Conservation (phyloP, 139 green algal species). For the Tetraselmis chui region DNA sequence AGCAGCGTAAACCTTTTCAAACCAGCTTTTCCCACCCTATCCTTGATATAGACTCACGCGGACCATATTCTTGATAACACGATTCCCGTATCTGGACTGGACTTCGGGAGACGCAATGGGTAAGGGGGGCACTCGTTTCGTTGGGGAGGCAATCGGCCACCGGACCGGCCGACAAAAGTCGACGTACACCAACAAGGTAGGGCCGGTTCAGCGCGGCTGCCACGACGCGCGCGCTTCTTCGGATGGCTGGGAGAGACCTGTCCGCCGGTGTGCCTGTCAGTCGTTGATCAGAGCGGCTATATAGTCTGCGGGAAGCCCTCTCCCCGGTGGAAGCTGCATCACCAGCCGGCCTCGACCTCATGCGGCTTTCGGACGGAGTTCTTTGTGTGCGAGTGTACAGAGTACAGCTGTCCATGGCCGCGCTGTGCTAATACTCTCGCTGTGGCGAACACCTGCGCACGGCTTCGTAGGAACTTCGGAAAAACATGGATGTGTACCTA, state of each 20-base stretch:
- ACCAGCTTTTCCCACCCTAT: too few relatives aligned
- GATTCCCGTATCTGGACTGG: not conserved
- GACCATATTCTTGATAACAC: not conserved
- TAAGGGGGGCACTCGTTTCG: constrained; percentile 7
- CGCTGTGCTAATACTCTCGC: too few relatives aligned
- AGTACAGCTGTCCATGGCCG: not conserved
- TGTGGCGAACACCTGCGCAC: too few relatives aligned
- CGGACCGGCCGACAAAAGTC: not conserved
- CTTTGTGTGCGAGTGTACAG: not conserved
- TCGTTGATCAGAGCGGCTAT: not conserved
- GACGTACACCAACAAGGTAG: constrained; percentile 7
- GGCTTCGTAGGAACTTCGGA: constrained; percentile 5
- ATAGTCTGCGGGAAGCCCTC: not conserved
- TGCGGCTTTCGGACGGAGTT: not conserved
- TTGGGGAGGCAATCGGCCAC: constrained; percentile 10
- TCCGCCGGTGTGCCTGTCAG: not conserved
- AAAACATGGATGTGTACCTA: constrained; percentile 12
- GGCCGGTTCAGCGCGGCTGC: too few relatives aligned
- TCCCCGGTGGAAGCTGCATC: not conserved
- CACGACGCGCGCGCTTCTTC: too few relatives aligned
- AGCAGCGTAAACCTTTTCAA: too few relatives aligned
- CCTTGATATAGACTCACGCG: too few relatives aligned
- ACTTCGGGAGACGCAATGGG: constrained; percentile 9
- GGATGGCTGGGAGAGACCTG: too few relatives aligned
- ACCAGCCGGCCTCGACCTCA: not conserved